A percentile compares a stretch with the other conserved stretches of the same genome.
phyloP scores from a whole-genome alignment of 1,284 basidiomycete genomes.

The Sphaerobolus stellatus region DNA sequence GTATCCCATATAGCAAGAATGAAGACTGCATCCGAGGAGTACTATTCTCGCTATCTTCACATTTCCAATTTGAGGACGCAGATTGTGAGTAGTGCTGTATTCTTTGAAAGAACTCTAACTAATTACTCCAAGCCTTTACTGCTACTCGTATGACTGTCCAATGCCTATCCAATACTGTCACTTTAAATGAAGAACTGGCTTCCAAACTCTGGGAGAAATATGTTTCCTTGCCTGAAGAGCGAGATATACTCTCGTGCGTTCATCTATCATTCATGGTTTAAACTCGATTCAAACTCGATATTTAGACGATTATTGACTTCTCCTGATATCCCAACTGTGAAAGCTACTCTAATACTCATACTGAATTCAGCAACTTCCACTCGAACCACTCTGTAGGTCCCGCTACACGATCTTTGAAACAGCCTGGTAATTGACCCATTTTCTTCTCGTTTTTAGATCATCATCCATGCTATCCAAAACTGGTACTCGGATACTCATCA shows the following conservation, averaged over 20 bases:
- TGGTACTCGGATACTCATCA: slow-evolving; percentile 61
- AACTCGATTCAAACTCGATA: slow-evolving; percentile 12
- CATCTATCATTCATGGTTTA: neutral
- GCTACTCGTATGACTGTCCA: slow-evolving; percentile 64
- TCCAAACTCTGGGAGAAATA: slow-evolving; percentile 61
- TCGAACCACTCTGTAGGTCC: neutral
- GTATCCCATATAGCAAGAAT: slow-evolving; percentile 45
- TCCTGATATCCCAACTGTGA: slow-evolving; percentile 59
- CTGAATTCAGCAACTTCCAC: slow-evolving; percentile 63
- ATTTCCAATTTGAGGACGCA: slow-evolving; percentile 34
- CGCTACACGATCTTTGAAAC: no score
- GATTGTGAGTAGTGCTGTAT: slow-evolving; percentile 1
- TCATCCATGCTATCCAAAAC: slow-evolving; percentile 47
- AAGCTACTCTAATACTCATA: slow-evolving; percentile 68
- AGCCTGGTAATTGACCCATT: slow-evolving; percentile 7
- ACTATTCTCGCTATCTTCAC: slow-evolving; percentile 70
- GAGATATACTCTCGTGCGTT: slow-evolving; percentile 71
- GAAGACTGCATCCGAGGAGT: slow-evolving; percentile 61
- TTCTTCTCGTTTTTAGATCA: slow-evolving; percentile 46
- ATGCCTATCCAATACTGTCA: slow-evolving; percentile 72
- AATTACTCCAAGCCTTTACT: slow-evolving; percentile 44
- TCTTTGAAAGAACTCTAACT: slow-evolving; percentile 10
- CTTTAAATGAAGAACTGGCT: slow-evolving; percentile 59
- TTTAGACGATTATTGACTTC: slow-evolving; percentile 71
- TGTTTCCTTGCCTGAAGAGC: slow-evolving; percentile 65